Percentiles rank a stretch among this genome's conserved stretches.
Conservation (phyloP, 2,329 filamentous ascomycete genomes). For the Colletotrichum somersetense region DNA sequence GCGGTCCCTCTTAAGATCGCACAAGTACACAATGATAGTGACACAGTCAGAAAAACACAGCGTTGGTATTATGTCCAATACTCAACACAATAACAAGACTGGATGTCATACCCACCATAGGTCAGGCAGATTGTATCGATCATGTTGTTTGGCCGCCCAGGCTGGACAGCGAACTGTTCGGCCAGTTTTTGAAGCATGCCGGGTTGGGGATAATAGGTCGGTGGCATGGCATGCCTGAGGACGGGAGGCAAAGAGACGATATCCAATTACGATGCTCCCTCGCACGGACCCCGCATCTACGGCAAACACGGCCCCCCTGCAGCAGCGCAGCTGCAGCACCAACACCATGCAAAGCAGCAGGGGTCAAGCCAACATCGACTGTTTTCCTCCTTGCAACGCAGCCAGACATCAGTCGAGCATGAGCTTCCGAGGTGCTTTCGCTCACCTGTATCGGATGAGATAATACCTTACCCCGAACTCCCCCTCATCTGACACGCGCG, state of each 20-base stretch:
- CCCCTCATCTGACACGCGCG: constrained; percentile 8
- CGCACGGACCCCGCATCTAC: constrained; percentile 37
- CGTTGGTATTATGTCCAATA: no score
- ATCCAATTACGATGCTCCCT: constrained; percentile 11
- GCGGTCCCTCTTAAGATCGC: no score
- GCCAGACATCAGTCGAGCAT: constrained; percentile 36
- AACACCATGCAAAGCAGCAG: constrained; percentile 31
- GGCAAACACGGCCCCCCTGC: no score
- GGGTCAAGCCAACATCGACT: constrained; percentile 30
- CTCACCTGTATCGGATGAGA: constrained; percentile 13
- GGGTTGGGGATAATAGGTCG: constrained; percentile 22
- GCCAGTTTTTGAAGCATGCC: constrained; percentile 1
- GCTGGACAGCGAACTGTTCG: constrained; percentile 2
- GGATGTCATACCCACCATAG: background rate
- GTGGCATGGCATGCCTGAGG: background rate
- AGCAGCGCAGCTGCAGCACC: constrained; percentile 15
- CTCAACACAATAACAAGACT: no score
- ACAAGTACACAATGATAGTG: no score
- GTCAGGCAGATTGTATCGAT: background rate
- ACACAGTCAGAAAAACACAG: no score
- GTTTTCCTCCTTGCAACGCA: constrained; percentile 5
- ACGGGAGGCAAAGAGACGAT: background rate
- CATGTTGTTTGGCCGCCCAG: background rate
- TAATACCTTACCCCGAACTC: constrained; percentile 32
- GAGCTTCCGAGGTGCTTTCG: constrained; percentile 40